Percentiles rank a stretch among this genome's conserved stretches.
Evolutionary conservation across 805 yeast species (phyloP).

Genomic region (Wickerhamiella domercqiae): DNA sequence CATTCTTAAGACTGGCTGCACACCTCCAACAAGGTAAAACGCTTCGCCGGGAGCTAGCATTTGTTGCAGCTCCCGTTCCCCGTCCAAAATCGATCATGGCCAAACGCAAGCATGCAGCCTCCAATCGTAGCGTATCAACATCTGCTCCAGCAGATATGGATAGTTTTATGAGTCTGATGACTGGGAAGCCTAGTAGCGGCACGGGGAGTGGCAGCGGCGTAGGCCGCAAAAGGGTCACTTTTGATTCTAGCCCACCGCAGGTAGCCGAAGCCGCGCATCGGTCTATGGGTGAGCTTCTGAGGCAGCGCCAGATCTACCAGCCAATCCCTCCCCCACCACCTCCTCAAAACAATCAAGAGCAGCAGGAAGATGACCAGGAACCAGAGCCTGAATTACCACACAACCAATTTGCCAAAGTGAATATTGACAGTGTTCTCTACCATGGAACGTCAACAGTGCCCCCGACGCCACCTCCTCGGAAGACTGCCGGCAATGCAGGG

Average conservation of each 20-base stretch:
- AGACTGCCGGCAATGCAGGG: conserved; percentile 11
- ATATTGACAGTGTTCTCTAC: conserved; percentile 61
- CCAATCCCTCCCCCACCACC: conserved; percentile 15
- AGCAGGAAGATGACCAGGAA: conserved; percentile 14
- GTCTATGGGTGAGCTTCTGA: conserved; percentile 24
- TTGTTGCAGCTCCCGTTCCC: conserved; percentile 48
- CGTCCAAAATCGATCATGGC: conserved; percentile 66
- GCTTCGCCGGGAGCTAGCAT: conserved; percentile 29
- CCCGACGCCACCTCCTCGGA: conserved; percentile 24
- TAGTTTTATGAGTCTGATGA: conserved; percentile 69
- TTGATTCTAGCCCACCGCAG: conserved; percentile 25
- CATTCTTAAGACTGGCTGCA: conserved; percentile 62
- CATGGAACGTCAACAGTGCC: conserved; percentile 43
- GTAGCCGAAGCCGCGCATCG: conserved; percentile 28
- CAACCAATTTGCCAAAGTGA: conserved; percentile 59
- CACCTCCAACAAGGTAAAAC: conserved; percentile 42
- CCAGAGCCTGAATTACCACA: conserved; percentile 59
- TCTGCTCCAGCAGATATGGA: conserved; percentile 53
- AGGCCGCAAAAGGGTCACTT: conserved; percentile 24
- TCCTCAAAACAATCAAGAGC: conserved; percentile 9
- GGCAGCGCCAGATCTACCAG: conserved; percentile 20
- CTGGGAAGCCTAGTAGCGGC: conserved; percentile 34
- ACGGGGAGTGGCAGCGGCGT: conserved; percentile 7
- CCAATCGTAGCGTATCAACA: conserved; percentile 1
- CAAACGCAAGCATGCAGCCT: conserved; percentile 26